phyloP scores from a whole-genome alignment of 1,284 basidiomycete species.

The Marasmius oreades region DNA sequence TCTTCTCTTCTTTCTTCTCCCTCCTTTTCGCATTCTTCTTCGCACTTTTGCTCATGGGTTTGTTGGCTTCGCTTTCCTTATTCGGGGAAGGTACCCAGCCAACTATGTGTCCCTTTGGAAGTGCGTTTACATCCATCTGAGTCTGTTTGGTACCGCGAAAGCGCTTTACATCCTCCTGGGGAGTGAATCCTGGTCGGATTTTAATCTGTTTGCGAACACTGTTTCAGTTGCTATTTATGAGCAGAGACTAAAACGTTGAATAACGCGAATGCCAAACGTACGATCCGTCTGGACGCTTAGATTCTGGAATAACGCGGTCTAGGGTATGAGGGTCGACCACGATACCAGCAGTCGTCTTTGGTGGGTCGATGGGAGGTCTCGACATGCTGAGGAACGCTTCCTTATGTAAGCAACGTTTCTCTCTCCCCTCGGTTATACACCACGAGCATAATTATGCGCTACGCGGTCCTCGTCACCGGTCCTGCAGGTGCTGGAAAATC shows the following conservation, averaged over 20 bases:
- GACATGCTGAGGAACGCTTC: constrained; percentile 50
- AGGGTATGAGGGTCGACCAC: constrained; percentile 79
- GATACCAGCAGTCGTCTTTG: constrained; percentile 76
- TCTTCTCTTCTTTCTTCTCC: constrained; percentile 62
- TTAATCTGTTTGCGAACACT: constrained; percentile 89
- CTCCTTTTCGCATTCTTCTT: constrained; percentile 81
- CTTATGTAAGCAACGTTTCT: background rate
- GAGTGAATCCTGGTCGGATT: constrained; percentile 91
- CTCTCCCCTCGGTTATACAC: background rate
- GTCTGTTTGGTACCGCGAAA: constrained; percentile 78
- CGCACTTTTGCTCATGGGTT: constrained; percentile 50
- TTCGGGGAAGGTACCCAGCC: constrained; percentile 68
- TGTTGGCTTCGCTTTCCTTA: constrained; percentile 24
- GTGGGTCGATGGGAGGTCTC: constrained; percentile 68
- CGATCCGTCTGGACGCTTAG: constrained; percentile 83
- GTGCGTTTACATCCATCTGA: constrained; percentile 57
- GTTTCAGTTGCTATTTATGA: background rate
- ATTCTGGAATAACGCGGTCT: constrained; percentile 86
- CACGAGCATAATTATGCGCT: constrained; percentile 59
- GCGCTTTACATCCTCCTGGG: constrained; percentile 86
- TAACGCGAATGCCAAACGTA: constrained; percentile 44
- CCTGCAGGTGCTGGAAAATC: constrained; percentile 98
- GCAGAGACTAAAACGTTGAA: constrained; percentile 14
- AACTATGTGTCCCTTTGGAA: constrained; percentile 75
- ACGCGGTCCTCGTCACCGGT: constrained; percentile 85